Base-by-base conservation (phyloP, 495 filamentous ascomycete species). In the Aspergillus incahuasiensis region DNA sequence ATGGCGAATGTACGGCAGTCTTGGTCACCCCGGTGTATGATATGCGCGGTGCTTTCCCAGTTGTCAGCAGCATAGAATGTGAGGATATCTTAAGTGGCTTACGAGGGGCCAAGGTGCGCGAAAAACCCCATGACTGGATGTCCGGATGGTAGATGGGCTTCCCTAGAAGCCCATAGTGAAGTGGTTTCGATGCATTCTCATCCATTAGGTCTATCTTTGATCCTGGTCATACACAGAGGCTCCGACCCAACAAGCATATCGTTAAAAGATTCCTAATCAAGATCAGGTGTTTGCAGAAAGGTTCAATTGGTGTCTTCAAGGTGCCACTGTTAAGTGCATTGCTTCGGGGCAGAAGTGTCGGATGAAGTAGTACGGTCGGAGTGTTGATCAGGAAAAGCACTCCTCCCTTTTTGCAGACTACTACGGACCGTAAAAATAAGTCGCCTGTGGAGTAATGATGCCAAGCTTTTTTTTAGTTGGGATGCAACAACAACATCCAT, bases 121-220 rank as follows among this genome's bases (percentile, higher is more conserved):
- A 60, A 64, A 88, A 88, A 8, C 47, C 63, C 86, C 86, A 89
- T 56, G 70, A 41, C 34, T 75, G 70, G n/a, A 66, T 71, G 13
- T 81, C 77, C 18, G 68, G 51, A 58, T 79, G 68, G 65, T 87
- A 89, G 32, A 67, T 53, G 21, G 80, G 72, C 61, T 74, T 73
- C 62, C 86, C 86, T 54, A 85, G 63, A 63, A 87, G 83, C 74
- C 86, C 86, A 74, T 85, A 88, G 49, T 77, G 78, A 47, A 88
- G 79, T 77, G 79, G 79, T 64, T 67, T 73, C 16, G 65, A 57
- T 42, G 66, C 59, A 53, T 68, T 61, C 59, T 86, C 77, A 86
- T 78, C 79, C 86, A 89, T 89, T 70, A 50, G 83, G 81, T 67
- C 68, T 71, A 56, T 63, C 58, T 72, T 66, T 69, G 59, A 58